These are phyloP conservation scores for Colletotrichum lupini DNA, from an alignment of 2,329 filamentous ascomycete species.

Conservation along the genomic window DNA sequence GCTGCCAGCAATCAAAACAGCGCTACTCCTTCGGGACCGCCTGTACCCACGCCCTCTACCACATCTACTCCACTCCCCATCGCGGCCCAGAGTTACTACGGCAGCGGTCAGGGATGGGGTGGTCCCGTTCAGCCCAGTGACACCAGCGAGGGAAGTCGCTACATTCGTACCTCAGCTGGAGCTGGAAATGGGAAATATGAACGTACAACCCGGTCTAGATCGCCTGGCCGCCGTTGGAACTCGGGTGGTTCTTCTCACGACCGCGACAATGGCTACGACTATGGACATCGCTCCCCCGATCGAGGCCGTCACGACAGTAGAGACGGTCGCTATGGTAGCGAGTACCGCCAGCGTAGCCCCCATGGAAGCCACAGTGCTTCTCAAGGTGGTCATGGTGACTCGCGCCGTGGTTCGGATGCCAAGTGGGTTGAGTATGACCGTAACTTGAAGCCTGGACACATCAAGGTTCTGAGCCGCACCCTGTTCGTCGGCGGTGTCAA, in stretches of 20 bases:
- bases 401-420: slow-evolving; percentile 49
- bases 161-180: slow-evolving; percentile 56
- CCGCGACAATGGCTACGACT: slow-evolving; percentile 76
- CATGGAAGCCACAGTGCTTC: slow-evolving; percentile 67
- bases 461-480: slow-evolving; percentile 94
- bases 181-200: slow-evolving; percentile 72
- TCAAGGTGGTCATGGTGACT: slow-evolving; percentile 62
- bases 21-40: slow-evolving; percentile 41
- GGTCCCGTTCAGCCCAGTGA: slow-evolving; percentile 50
- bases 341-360: slow-evolving; percentile 92
- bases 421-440: slow-evolving; percentile 88
- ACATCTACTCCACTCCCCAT: slow-evolving; percentile 52
- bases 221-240: slow-evolving; percentile 80
- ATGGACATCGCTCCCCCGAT: slow-evolving; percentile 76
- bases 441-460: slow-evolving; percentile 77
- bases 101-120: slow-evolving; percentile 40
- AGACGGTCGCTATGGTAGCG: slow-evolving; percentile 65
- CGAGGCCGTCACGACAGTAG: slow-evolving; percentile 67
- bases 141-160: slow-evolving; percentile 66
- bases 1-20: slow-evolving; percentile 55
- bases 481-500: slow-evolving; percentile 97
- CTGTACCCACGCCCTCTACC: slow-evolving; percentile 51
- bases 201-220: slow-evolving; percentile 80
- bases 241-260: slow-evolving; percentile 73
- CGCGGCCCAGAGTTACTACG: slow-evolving; percentile 11